Evolutionary conservation across 2,329 filamentous ascomycete species (phyloP).

Genomic region (Plenodomus lindquistii): DNA sequence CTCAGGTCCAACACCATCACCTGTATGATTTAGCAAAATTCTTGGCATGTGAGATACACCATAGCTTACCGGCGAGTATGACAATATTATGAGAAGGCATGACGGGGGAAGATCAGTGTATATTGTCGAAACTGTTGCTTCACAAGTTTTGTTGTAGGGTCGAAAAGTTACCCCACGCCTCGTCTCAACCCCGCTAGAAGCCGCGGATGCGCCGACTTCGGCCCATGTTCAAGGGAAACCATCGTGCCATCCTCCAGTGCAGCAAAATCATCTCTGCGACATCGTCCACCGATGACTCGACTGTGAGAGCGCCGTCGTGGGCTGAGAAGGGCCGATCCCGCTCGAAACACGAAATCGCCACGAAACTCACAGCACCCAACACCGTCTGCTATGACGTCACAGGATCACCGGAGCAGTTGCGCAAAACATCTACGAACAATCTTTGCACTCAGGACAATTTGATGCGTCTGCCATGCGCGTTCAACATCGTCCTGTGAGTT

Average conservation of each 20-base stretch:
- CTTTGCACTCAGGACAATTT: too few relatives aligned
- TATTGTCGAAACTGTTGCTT: background rate
- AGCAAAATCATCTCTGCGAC: background rate
- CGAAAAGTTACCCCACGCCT: background rate
- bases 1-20: conserved; percentile 49
- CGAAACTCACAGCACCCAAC: background rate
- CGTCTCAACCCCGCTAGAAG: background rate
- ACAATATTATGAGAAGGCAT: conserved; percentile 50
- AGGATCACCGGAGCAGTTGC: background rate
- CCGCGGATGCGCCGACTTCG: background rate
- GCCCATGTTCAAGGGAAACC: background rate
- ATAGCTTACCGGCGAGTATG: conserved; percentile 44
- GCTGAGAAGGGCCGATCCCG: too few relatives aligned
- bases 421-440: background rate
- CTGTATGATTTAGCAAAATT: conserved; percentile 30
- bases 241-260: background rate
- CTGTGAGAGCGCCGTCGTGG: background rate
- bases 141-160: background rate
- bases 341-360: background rate
- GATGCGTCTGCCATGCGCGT: too few relatives aligned
- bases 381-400: background rate
- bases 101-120: background rate
- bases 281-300: background rate
- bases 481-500: too few relatives aligned
- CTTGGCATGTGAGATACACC: background rate